Conservation (phyloP, 805 yeast species). For the Cyberlindnera nakhonratchasimensis region DNA sequence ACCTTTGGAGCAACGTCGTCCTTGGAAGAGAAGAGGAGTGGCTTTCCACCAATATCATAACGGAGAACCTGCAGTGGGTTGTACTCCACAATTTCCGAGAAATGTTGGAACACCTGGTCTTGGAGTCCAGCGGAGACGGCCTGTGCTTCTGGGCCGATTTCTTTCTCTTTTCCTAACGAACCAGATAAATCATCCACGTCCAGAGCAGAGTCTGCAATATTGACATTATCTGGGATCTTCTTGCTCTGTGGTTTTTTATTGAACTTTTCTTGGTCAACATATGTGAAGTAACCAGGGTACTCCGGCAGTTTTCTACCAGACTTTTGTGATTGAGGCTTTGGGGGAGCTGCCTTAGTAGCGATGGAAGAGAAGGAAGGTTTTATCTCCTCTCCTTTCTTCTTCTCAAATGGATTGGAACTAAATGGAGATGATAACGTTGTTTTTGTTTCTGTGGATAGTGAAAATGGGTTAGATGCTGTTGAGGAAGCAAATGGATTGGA, state of each 20-base stretch:
- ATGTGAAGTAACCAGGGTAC: constrained; percentile 65
- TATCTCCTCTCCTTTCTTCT: constrained; percentile 1
- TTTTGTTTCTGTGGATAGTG: background rate
- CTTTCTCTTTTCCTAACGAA: constrained; percentile 19
- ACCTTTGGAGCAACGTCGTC: constrained; percentile 51
- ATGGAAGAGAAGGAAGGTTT: constrained; percentile 31
- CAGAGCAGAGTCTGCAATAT: constrained; percentile 48
- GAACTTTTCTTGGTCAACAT: constrained; percentile 68
- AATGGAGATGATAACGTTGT: background rate
- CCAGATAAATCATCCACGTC: constrained; percentile 39
- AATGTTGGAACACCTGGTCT: constrained; percentile 72
- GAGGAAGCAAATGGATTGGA: constrained; percentile 6
- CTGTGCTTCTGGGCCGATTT: constrained; percentile 41
- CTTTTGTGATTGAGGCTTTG: constrained; percentile 17
- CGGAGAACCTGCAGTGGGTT: constrained; percentile 87
- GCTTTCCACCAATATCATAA: constrained; percentile 76
- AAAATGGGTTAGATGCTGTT: constrained; percentile 16
- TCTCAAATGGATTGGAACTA: constrained; percentile 2
- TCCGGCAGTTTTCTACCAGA: constrained; percentile 37
- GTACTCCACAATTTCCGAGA: constrained; percentile 68
- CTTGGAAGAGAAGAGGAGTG: constrained; percentile 62
- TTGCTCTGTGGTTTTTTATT: constrained; percentile 41
- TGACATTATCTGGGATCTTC: constrained; percentile 46
- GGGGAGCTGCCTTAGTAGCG: constrained; percentile 29
- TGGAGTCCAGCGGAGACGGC: constrained; percentile 48